phyloP scores from a whole-genome alignment of 371 early-diverging fungal genomes.

The Blakeslea trispora region DNA sequence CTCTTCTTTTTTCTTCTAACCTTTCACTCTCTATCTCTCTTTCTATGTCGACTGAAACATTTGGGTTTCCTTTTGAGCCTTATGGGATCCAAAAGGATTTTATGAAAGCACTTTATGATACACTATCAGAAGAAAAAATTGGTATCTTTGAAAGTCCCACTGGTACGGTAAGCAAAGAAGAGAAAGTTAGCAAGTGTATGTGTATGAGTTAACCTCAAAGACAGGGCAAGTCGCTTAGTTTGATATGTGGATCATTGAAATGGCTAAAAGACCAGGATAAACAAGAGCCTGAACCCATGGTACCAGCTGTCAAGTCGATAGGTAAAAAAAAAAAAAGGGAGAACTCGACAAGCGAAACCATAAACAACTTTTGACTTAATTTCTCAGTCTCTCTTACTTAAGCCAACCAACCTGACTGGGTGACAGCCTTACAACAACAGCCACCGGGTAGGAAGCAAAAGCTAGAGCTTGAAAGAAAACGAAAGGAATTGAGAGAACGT shows the following conservation, averaged over 20 bases:
- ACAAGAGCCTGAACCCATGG: neutral
- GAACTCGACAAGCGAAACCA: neutral
- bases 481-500: slow-evolving; percentile 27
- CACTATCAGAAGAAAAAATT: slow-evolving; percentile 68
- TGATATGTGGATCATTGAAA: slow-evolving; percentile 81
- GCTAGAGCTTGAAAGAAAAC: slow-evolving; percentile 18
- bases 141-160: slow-evolving; percentile 92
- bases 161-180: slow-evolving; percentile 67
- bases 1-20: too few species aligned
- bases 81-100: slow-evolving; percentile 81
- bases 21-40: too few species aligned
- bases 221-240: slow-evolving; percentile 84
- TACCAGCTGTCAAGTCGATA: neutral
- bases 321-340: neutral
- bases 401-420: slow-evolving; percentile 51
- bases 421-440: slow-evolving; percentile 30
- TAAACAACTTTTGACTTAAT: too few species aligned
- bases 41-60: slow-evolving; percentile 23
- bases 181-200: too few species aligned
- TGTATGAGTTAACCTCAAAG: too few species aligned
- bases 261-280: slow-evolving; percentile 74
- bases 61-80: slow-evolving; percentile 71
- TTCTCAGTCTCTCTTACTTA: too few species aligned
- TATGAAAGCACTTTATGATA: slow-evolving; percentile 73
- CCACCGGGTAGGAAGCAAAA: slow-evolving; percentile 14